phyloP scores from a whole-genome alignment of 1,284 basidiomycete genomes.

The Mycena citricolor region DNA sequence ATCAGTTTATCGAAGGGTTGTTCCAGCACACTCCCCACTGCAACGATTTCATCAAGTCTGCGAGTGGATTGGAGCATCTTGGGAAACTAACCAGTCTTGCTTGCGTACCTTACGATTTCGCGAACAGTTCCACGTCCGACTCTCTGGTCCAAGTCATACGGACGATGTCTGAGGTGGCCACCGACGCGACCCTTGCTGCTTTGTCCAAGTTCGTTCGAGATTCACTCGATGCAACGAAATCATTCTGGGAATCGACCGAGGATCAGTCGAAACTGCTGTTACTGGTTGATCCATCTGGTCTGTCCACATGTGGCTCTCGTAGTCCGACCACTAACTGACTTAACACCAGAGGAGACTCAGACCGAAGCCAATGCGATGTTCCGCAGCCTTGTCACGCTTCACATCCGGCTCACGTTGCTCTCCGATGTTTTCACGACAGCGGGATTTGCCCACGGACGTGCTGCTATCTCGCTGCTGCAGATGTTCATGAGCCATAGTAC shows the following conservation, averaged over 20 bases:
- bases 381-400: conserved; percentile 75
- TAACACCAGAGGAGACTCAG: conserved; percentile 42
- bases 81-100: conserved; percentile 81
- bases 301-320: conserved; percentile 18
- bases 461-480: conserved; percentile 75
- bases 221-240: conserved; percentile 69
- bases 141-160: conserved; percentile 88
- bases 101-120: conserved; percentile 89
- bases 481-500: conserved; percentile 67
- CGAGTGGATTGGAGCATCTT: conserved; percentile 76
- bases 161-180: conserved; percentile 84
- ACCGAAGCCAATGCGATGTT: conserved; percentile 66
- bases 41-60: conserved; percentile 82
- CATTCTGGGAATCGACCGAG: conserved; percentile 65
- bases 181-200: conserved; percentile 72
- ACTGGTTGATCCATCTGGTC: conserved; percentile 57
- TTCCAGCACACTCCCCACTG: conserved; percentile 91
- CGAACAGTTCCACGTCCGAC: conserved; percentile 77
- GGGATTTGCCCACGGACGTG: conserved; percentile 80
- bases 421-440: conserved; percentile 89
- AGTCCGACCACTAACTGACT: conserved; percentile 7
- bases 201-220: conserved; percentile 72
- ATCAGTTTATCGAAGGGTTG: conserved; percentile 87
- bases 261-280: conserved; percentile 60
- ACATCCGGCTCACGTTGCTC: conserved; percentile 80